Base-by-base conservation (phyloP, 2,329 filamentous ascomycete species). In the Erysiphe pulchra region DNA sequence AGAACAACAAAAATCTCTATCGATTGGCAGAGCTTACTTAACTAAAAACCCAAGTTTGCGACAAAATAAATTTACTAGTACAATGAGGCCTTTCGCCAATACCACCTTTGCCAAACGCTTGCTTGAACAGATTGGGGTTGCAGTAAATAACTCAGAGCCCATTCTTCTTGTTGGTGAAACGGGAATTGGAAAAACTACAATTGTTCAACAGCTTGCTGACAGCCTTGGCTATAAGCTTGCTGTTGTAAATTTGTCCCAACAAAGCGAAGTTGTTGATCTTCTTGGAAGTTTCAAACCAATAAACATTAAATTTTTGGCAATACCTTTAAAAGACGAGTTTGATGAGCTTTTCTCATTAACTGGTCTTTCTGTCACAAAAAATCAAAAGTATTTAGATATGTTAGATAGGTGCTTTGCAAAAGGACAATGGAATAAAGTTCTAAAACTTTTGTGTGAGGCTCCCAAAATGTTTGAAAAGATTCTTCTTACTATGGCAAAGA, bases 151-250 rank as follows among this genome's bases (percentile, higher is more conserved):
- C 54, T 72, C 74, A n/a, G 90, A 99, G 56, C 85, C 92, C 4
- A 73, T 93, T 1, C 65, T 99, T 16, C 73, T 99, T 28, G 90
- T 99, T n/a, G 90, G 90, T 57, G 90, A 99, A 64, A 99, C 90
- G 8, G 90, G 90, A 65, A 94, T 93, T 44, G 90, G 90, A 55
- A 99, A 99, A 63, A 99, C 90, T 0, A 93, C 90, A 0, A 81
- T 90, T 24, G 78, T 98, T 13, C 90, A 99, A 59, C 85, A 94
- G 57, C 67, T 99, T 47, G 85, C 90, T 0, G 77, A 80, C 47
- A 71, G 79, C 3, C 69, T 94, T 28, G 83, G 86, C 1, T 80
- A 85, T 57, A 92, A 83, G 54, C 70, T 99, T 12, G 80, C 85
- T 0, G 83, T 86, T 2, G 85, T 98, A 57, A 99, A 99, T 57